Conservation (phyloP, 129 eudicot species). For the Flaveria robusta region DNA sequence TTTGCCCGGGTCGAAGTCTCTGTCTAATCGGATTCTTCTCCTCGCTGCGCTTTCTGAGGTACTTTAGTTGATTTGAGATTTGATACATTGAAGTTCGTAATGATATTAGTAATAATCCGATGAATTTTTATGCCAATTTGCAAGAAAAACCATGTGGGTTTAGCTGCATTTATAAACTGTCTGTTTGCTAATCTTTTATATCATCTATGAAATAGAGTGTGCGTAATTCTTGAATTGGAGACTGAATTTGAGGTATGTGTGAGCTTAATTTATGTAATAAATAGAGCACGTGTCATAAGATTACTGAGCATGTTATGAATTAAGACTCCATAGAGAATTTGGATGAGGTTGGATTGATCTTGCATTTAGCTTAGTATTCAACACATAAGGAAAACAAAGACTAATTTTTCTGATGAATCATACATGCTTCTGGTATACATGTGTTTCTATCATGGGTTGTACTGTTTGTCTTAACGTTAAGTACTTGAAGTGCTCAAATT, state of each 20-base stretch:
- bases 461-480: not conserved
- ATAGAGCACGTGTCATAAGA: not conserved
- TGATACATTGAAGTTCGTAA: not conserved
- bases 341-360: not conserved
- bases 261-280: not conserved
- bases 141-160: not conserved
- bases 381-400: constrained; percentile 1
- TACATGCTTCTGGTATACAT: constrained; percentile 16
- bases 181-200: not conserved
- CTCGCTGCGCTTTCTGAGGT: constrained; percentile 96
- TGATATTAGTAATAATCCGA: not conserved
- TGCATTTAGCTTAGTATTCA: not conserved
- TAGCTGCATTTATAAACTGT: not conserved
- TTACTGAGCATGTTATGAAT: not conserved
- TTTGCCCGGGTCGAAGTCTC: constrained; percentile 92
- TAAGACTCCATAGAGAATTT: not conserved
- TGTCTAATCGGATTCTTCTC: constrained; percentile 88
- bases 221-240: not conserved
- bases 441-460: constrained; percentile 8
- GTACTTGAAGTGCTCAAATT: not conserved
- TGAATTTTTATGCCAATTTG: not conserved
- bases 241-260: not conserved
- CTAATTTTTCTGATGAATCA: not conserved
- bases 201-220: not conserved
- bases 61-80: not conserved